Conservation (phyloP, 2,329 filamentous ascomycete genomes). For the Neofusicoccum parvum region DNA sequence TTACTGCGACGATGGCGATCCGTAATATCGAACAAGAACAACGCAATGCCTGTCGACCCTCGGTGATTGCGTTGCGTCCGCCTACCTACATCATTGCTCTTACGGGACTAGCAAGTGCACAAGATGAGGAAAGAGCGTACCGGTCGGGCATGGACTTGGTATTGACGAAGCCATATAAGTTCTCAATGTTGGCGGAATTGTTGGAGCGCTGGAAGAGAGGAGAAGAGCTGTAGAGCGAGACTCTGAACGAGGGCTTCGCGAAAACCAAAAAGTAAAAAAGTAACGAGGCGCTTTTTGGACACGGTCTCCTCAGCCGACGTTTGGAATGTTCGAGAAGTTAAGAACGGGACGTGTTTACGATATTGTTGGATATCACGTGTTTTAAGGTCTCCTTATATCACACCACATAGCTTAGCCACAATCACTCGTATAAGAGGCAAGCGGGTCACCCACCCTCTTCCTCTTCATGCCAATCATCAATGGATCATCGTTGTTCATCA, state of each 20-base stretch:
- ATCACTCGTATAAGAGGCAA: too few species aligned
- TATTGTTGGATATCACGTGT: too few species aligned
- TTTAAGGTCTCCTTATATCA: too few species aligned
- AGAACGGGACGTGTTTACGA: not conserved
- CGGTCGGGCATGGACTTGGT: conserved; percentile 58
- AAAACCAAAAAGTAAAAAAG: too few species aligned
- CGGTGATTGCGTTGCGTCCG: conserved; percentile 34
- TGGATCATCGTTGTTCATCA: too few species aligned
- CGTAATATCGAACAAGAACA: conserved; percentile 37
- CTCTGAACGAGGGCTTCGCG: too few species aligned
- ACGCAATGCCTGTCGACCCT: conserved; percentile 42
- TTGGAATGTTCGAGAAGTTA: too few species aligned
- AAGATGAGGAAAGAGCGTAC: conserved; percentile 53
- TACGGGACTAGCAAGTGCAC: conserved; percentile 54
- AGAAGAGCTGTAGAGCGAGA: not conserved
- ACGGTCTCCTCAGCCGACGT: too few species aligned
- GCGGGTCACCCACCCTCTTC: too few species aligned
- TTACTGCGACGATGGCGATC: conserved; percentile 53
- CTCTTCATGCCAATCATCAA: too few species aligned
- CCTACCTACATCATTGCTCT: conserved; percentile 49
- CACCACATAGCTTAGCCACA: too few species aligned
- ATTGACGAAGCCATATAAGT: conserved; percentile 53
- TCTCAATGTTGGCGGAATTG: not conserved
- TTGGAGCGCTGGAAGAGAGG: not conserved
- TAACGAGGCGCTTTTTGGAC: too few species aligned